Evolutionary conservation across 345 rosid species (phyloP).

Genomic region (Eutrema yunnanense): DNA sequence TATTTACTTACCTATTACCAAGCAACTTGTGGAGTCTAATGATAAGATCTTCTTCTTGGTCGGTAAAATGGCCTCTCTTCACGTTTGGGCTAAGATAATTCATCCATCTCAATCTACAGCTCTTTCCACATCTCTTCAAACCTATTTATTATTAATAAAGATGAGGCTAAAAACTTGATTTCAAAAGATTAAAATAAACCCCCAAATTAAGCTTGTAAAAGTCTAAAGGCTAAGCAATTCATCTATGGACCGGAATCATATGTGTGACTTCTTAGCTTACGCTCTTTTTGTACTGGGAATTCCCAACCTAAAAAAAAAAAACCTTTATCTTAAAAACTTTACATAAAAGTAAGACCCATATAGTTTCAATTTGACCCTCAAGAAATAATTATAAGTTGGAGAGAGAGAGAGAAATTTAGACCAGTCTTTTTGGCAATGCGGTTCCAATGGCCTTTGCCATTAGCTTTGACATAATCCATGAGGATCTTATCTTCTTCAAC

Average conservation of each 20-base stretch:
- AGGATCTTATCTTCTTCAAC: constrained; percentile 45
- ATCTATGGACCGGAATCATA: background rate
- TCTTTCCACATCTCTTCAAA: constrained; percentile 65
- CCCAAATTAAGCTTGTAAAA: too few species aligned
- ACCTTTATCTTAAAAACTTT: background rate
- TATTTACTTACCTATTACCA: constrained; percentile 43
- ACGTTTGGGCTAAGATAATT: constrained; percentile 53
- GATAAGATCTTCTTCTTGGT: constrained; percentile 56
- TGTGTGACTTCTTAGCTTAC: background rate
- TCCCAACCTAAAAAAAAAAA: background rate
- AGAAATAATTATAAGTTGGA: background rate
- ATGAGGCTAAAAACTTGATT: background rate
- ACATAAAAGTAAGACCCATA: background rate
- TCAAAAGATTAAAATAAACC: background rate
- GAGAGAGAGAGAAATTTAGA: constrained; percentile 10
- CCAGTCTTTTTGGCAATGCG: constrained; percentile 49
- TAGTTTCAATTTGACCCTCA: background rate
- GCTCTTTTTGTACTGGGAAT: background rate
- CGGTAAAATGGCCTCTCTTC: constrained; percentile 42
- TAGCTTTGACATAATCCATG: constrained; percentile 41
- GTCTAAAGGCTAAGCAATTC: background rate
- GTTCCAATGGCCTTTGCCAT: constrained; percentile 68
- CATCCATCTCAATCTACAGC: constrained; percentile 65
- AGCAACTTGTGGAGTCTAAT: constrained; percentile 59
- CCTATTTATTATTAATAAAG: constrained; percentile 22